These are phyloP conservation scores for Extremus antarcticus DNA, from an alignment of 495 filamentous ascomycete genomes.

Conservation along the genomic window DNA sequence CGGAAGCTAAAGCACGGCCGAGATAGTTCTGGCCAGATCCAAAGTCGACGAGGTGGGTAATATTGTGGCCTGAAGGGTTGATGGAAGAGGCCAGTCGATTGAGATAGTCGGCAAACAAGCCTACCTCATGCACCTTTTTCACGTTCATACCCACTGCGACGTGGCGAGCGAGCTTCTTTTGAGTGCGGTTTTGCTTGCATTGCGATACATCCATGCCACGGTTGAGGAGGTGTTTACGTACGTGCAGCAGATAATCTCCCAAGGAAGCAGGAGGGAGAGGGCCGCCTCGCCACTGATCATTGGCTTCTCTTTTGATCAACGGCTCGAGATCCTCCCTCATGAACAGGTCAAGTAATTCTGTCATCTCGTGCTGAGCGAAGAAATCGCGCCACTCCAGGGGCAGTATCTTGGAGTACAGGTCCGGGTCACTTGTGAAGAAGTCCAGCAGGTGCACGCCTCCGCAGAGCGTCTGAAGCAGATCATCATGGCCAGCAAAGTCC, in stretches of 20 bases:
- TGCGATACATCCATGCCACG: slow-evolving; percentile 41
- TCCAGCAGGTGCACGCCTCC: slow-evolving; percentile 93
- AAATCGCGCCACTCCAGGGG: slow-evolving; percentile 71
- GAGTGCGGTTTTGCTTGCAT: slow-evolving; percentile 1
- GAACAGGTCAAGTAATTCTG: slow-evolving; percentile 66
- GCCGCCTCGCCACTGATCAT: slow-evolving; percentile 37
- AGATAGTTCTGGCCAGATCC: slow-evolving; percentile 95
- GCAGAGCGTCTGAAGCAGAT: slow-evolving; percentile 76
- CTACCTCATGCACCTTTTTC: slow-evolving; percentile 89
- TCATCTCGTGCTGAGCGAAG: slow-evolving; percentile 56
- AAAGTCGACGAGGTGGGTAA: slow-evolving; percentile 90
- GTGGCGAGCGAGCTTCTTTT: slow-evolving; percentile 47
- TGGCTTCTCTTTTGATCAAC: too few species aligned
- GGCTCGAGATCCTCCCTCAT: slow-evolving; percentile 56
- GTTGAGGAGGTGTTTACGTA: slow-evolving; percentile 57
- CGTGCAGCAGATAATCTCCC: slow-evolving; percentile 59
- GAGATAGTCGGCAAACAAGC: slow-evolving; percentile 54
- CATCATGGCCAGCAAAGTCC: slow-evolving; percentile 58
- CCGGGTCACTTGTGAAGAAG: slow-evolving; percentile 79
- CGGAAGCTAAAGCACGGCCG: slow-evolving; percentile 70
- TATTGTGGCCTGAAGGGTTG: slow-evolving; percentile 26
- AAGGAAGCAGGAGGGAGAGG: slow-evolving; percentile 56
- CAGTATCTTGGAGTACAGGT: slow-evolving; percentile 62
- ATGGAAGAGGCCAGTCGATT: slow-evolving; percentile 35
- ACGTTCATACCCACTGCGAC: slow-evolving; percentile 85